Percentiles rank a stretch among this genome's conserved stretches.
Evolutionary conservation across 192 early-diverging fungal genomes (phyloP).

Genomic region (Linnemannia zychae): DNA sequence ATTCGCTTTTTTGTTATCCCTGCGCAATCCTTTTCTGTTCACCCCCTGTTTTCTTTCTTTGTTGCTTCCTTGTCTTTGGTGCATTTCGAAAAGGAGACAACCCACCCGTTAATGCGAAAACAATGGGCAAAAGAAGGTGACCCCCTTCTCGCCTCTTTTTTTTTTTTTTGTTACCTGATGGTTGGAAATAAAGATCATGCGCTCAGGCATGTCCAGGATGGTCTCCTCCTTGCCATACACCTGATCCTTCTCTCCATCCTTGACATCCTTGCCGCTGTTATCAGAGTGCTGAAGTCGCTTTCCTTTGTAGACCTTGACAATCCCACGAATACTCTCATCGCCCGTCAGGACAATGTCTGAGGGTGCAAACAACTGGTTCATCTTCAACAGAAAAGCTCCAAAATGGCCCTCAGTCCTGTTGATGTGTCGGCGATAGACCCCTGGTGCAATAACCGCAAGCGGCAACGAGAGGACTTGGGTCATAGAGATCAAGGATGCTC

Average conservation of each 20-base stretch:
- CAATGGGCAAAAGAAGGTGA: background rate
- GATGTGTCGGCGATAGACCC: slow-evolving; percentile 53
- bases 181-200: slow-evolving; percentile 66
- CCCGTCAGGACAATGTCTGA: slow-evolving; percentile 61
- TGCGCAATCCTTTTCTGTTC: background rate
- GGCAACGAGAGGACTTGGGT: slow-evolving; percentile 53
- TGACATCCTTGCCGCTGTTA: slow-evolving; percentile 11
- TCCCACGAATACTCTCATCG: slow-evolving; percentile 55
- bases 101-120: background rate
- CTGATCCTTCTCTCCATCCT: slow-evolving; percentile 14
- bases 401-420: slow-evolving; percentile 55
- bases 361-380: slow-evolving; percentile 67
- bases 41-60: background rate
- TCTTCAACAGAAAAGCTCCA: slow-evolving; percentile 60
- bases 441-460: slow-evolving; percentile 34
- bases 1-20: background rate
- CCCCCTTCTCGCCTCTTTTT: background rate
- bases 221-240: slow-evolving; percentile 31
- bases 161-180: slow-evolving; percentile 64
- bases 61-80: background rate
- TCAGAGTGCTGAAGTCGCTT: slow-evolving; percentile 11
- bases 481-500: slow-evolving; percentile 44
- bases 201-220: slow-evolving; percentile 61
- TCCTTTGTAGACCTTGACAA: slow-evolving; percentile 36
- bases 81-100: background rate